Evolutionary conservation across 345 rosid species (phyloP).

Genomic region (Eutrema heterophyllum): DNA sequence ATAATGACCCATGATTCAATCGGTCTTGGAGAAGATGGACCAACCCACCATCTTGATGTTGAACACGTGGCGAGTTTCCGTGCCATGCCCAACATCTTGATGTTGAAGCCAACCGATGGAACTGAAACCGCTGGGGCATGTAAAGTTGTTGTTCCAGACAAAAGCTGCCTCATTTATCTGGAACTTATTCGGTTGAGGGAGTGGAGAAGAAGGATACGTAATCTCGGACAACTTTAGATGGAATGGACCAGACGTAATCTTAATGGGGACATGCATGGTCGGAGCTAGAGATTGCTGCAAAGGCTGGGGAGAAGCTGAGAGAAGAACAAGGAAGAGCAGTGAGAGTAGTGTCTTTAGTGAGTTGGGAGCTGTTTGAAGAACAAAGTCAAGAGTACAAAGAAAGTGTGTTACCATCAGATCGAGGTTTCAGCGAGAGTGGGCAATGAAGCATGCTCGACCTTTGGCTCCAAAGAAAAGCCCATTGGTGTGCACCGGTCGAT

Average conservation of each 20-base stretch:
- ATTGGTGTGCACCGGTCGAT: constrained; percentile 75
- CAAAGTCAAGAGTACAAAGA: constrained; percentile 69
- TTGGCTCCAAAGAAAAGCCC: constrained; percentile 65
- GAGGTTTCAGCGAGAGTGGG: constrained; percentile 73
- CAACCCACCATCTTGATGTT: constrained; percentile 80
- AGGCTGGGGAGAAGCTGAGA: constrained; percentile 73
- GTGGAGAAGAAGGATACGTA: constrained; percentile 77
- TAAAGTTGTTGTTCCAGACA: constrained; percentile 81
- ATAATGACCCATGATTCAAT: constrained; percentile 97
- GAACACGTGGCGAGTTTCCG: constrained; percentile 98
- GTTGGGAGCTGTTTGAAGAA: constrained; percentile 77
- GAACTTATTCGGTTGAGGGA: constrained; percentile 79
- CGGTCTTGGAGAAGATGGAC: constrained; percentile 98
- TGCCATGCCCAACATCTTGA: constrained; percentile 88
- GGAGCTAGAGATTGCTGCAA: constrained; percentile 77
- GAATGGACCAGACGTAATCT: constrained; percentile 73
- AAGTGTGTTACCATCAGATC: constrained; percentile 60
- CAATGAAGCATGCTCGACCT: constrained; percentile 77
- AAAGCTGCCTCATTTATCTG: constrained; percentile 72
- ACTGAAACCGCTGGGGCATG: constrained; percentile 91
- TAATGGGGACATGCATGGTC: constrained; percentile 95
- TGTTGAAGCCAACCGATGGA: constrained; percentile 96
- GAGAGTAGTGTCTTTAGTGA: constrained; percentile 80
- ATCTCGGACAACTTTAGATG: constrained; percentile 81
- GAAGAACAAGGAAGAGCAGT: constrained; percentile 72